Conservation (phyloP, 805 yeast species). For the Phaffomyces thermotolerans region DNA sequence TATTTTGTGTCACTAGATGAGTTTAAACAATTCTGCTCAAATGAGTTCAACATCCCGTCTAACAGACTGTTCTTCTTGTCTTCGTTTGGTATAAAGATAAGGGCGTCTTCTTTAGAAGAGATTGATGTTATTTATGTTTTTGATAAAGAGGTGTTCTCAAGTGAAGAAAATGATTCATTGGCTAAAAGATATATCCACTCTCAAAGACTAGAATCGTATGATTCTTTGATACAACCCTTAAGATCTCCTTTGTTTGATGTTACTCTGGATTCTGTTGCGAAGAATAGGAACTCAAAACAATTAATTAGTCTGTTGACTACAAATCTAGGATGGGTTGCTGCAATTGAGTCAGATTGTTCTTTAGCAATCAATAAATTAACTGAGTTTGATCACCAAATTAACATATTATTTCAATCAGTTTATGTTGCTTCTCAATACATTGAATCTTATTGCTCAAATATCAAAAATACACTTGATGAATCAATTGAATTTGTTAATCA, state of each 20-base stretch:
- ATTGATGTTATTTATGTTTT: conserved; percentile 51
- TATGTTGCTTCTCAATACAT: conserved; percentile 43
- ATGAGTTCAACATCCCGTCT: conserved; percentile 34
- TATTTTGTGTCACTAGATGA: conserved; percentile 36
- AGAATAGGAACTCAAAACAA: conserved; percentile 18
- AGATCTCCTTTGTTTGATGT: conserved; percentile 30
- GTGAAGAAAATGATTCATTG: conserved; percentile 14
- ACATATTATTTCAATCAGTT: conserved; percentile 38
- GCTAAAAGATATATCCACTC: conserved; percentile 9
- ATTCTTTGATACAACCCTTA: conserved; percentile 27
- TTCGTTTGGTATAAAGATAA: conserved; percentile 58
- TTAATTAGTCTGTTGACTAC: conserved; percentile 31
- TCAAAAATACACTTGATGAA: conserved; percentile 37
- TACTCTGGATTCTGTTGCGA: conserved; percentile 12
- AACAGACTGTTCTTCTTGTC: conserved; percentile 46
- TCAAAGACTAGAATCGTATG: conserved; percentile 7
- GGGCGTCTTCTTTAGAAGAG: conserved; percentile 36
- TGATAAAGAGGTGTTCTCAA: conserved; percentile 52
- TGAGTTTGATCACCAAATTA: conserved; percentile 29
- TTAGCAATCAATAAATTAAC: conserved; percentile 26
- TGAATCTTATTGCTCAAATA: conserved; percentile 41
- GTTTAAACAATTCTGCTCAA: conserved; percentile 33
- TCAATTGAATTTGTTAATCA: conserved; percentile 31
- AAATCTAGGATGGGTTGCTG: conserved; percentile 46
- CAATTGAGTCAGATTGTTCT: conserved; percentile 35